Conservation (phyloP, 2,329 filamentous ascomycete species). For the Talaromyces atroroseus region DNA sequence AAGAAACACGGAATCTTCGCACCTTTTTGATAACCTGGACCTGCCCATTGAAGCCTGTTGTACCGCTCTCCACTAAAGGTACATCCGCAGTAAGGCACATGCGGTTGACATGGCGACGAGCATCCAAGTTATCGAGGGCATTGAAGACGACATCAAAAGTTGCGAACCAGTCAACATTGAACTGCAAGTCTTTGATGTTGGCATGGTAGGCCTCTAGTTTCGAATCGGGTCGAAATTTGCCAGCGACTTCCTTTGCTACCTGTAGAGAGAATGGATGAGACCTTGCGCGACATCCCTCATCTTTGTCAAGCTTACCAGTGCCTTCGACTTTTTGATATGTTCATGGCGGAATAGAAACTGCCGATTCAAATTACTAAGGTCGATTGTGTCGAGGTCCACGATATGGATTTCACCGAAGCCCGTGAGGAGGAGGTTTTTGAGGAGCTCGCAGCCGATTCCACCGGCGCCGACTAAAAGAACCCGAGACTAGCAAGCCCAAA, state of each 20-base stretch:
- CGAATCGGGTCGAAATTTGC: conserved; percentile 81
- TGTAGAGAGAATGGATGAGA: conserved; percentile 30
- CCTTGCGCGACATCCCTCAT: neutral
- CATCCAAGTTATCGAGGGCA: conserved; percentile 91
- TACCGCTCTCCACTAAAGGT: conserved; percentile 91
- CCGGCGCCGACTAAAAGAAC: conserved; percentile 94
- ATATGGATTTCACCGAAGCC: conserved; percentile 92
- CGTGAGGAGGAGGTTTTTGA: conserved; percentile 90
- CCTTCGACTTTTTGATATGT: conserved; percentile 97
- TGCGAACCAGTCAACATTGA: conserved; percentile 83
- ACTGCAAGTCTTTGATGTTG: conserved; percentile 86
- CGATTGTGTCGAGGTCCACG: conserved; percentile 96
- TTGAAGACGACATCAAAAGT: conserved; percentile 87
- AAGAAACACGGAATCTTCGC: neutral
- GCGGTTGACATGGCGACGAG: conserved; percentile 87
- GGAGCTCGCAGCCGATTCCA: conserved; percentile 92
- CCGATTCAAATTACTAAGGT: conserved; percentile 93
- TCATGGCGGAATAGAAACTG: conserved; percentile 96
- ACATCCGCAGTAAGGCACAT: conserved; percentile 93
- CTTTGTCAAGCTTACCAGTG: conserved; percentile 57
- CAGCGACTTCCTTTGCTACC: conserved; percentile 89
- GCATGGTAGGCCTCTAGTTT: conserved; percentile 85
- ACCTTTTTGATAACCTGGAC: conserved; percentile 91
- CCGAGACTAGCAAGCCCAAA: conserved; percentile 55
- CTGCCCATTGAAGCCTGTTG: conserved; percentile 95